A percentile compares a stretch with the other conserved stretches of the same genome.
Conservation (phyloP, 441 rosid genomes). For the Syzygium malaccense region DNA sequence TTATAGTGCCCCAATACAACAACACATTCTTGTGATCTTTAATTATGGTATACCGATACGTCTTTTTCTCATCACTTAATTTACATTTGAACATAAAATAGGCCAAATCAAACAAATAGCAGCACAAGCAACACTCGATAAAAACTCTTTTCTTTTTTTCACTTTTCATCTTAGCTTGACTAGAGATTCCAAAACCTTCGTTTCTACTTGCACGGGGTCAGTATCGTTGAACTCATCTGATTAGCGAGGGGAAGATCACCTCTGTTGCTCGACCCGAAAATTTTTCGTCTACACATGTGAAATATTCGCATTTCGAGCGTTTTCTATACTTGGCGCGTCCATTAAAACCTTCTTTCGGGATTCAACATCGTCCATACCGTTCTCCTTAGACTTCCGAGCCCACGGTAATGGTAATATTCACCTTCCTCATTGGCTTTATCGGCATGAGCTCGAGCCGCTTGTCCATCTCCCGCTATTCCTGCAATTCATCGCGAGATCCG, state of each 20-base stretch:
- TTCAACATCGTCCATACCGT: fast-evolving
- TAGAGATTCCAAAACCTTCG: not conserved
- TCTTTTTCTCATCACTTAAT: not conserved
- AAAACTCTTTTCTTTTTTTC: not conserved
- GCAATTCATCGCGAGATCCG: not conserved
- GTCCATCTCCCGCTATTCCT: not conserved
- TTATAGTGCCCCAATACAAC: not conserved
- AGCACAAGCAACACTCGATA: not conserved
- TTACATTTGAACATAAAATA: not conserved
- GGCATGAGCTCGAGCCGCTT: not conserved
- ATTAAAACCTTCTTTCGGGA: fast-evolving
- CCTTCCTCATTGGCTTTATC: not conserved
- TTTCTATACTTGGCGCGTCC: not conserved
- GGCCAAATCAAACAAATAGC: not conserved
- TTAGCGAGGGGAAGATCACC: not conserved
- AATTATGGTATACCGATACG: not conserved
- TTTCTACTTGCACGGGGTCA: not conserved
- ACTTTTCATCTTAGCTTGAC: not conserved
- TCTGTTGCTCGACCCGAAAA: not conserved
- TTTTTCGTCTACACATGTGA: not conserved
- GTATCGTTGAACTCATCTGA: not conserved
- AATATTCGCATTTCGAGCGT: not conserved
- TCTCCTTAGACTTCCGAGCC: not conserved
- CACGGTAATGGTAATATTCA: not conserved
- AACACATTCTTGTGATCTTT: not conserved